Evolutionary conservation across 352 stramenopile genomes (phyloP).

Genomic region (Globisporangium cylindrosporum): DNA sequence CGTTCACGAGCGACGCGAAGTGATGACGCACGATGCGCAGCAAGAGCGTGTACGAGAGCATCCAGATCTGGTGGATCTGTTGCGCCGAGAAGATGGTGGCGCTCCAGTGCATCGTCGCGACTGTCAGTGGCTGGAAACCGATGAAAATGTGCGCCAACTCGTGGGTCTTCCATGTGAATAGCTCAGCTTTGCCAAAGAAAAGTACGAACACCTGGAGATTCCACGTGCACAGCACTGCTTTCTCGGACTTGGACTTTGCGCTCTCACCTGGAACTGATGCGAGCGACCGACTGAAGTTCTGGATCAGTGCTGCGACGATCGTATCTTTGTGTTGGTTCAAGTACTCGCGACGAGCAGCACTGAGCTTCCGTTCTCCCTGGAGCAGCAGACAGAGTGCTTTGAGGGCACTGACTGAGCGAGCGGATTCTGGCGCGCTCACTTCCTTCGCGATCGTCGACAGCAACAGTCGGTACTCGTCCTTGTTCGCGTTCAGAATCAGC

Average conservation of each 20-base stretch:
- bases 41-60: slow-evolving; percentile 72
- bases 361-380: slow-evolving; percentile 62
- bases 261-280: slow-evolving; percentile 9
- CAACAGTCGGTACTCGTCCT: slow-evolving; percentile 68
- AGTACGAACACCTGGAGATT: slow-evolving; percentile 63
- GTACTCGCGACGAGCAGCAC: slow-evolving; percentile 36
- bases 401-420: slow-evolving; percentile 53
- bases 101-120: slow-evolving; percentile 25
- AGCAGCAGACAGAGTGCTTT: slow-evolving; percentile 54
- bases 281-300: slow-evolving; percentile 42
- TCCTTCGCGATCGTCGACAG: slow-evolving; percentile 59
- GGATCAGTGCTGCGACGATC: slow-evolving; percentile 42
- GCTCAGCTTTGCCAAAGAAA: slow-evolving; percentile 71
- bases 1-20: slow-evolving; percentile 64
- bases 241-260: not conserved
- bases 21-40: slow-evolving; percentile 77
- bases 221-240: slow-evolving; percentile 34
- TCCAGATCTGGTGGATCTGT: slow-evolving; percentile 73
- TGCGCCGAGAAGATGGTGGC: slow-evolving; percentile 20
- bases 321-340: slow-evolving; percentile 53
- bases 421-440: slow-evolving; percentile 26
- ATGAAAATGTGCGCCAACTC: slow-evolving; percentile 71
- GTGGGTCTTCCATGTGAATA: slow-evolving; percentile 75
- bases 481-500: slow-evolving; percentile 59
- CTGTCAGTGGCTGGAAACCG: slow-evolving; percentile 59